Conservation (phyloP, 2,329 filamentous ascomycete genomes). For the Lachnellula hyalina region DNA sequence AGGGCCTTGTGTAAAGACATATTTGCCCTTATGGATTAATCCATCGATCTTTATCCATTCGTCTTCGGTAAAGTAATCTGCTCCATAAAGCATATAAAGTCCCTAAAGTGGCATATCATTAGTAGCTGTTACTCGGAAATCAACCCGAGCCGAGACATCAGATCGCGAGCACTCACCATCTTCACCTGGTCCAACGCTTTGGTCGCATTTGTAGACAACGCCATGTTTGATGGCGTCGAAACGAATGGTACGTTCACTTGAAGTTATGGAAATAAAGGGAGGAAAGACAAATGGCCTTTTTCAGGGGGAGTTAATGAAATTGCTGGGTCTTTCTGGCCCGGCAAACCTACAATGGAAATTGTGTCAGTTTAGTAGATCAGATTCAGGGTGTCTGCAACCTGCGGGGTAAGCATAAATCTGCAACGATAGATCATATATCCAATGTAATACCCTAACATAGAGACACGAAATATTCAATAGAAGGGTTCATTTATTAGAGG, state of each 20-base stretch:
- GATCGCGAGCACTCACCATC: conserved; percentile 13
- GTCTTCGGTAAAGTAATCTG: conserved; percentile 27
- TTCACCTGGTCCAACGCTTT: conserved; percentile 23
- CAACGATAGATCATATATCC: not conserved
- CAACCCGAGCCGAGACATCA: not conserved
- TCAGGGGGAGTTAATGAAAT: not conserved
- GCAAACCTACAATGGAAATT: not conserved
- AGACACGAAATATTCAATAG: not conserved
- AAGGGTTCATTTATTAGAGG: not conserved
- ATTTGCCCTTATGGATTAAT: conserved; percentile 27
- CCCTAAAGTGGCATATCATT: conserved; percentile 14
- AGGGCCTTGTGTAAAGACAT: conserved; percentile 25
- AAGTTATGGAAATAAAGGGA: not conserved
- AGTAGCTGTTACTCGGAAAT: not conserved
- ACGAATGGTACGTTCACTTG: not conserved
- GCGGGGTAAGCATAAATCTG: no score
- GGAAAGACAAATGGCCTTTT: not conserved
- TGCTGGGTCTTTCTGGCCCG: not conserved
- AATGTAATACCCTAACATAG: not conserved
- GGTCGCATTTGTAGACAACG: conserved; percentile 17
- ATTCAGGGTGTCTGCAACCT: no score
- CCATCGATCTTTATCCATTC: conserved; percentile 28
- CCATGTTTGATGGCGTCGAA: not conserved
- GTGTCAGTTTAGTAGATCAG: not conserved
- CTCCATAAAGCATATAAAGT: conserved; percentile 24